Percentiles rank a stretch among this genome's conserved stretches.
Evolutionary conservation across 345 rosid genomes (phyloP).

Genomic region (Firmiana major): DNA sequence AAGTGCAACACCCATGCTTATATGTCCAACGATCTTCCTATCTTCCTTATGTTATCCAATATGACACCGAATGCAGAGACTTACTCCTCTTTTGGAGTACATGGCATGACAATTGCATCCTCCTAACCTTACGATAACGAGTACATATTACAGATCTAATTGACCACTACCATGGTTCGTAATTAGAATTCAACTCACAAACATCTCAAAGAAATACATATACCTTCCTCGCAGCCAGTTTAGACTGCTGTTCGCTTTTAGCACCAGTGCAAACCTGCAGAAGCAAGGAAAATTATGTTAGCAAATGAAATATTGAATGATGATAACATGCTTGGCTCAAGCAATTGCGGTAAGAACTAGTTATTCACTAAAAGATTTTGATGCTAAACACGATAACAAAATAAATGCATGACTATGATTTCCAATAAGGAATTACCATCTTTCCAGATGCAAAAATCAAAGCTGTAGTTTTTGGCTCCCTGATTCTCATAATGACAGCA

Average conservation of each 20-base stretch:
- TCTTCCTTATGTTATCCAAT: too few relatives aligned
- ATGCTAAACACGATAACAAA: neutral
- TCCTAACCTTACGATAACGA: conserved; percentile 10
- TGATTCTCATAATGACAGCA: conserved; percentile 84
- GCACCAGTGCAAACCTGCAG: conserved; percentile 76
- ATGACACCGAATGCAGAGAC: too few relatives aligned
- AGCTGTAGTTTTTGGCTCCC: conserved; percentile 82
- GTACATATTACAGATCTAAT: neutral
- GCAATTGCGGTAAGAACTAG: neutral
- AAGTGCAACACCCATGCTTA: too few relatives aligned
- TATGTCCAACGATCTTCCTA: too few relatives aligned
- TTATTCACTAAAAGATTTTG: neutral
- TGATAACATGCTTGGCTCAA: neutral
- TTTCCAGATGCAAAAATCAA: conserved; percentile 86
- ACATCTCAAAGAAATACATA: neutral
- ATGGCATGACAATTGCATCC: neutral
- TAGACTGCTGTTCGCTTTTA: conserved; percentile 69
- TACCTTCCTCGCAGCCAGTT: conserved; percentile 71
- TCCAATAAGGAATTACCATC: conserved; percentile 46
- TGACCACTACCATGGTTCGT: neutral
- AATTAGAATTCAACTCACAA: neutral
- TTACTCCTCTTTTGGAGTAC: too few relatives aligned
- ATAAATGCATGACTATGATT: neutral
- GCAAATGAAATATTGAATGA: neutral
- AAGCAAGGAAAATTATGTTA: neutral